phyloP scores from a whole-genome alignment of 1,284 basidiomycete species.

The Cryptococcus sp. region DNA sequence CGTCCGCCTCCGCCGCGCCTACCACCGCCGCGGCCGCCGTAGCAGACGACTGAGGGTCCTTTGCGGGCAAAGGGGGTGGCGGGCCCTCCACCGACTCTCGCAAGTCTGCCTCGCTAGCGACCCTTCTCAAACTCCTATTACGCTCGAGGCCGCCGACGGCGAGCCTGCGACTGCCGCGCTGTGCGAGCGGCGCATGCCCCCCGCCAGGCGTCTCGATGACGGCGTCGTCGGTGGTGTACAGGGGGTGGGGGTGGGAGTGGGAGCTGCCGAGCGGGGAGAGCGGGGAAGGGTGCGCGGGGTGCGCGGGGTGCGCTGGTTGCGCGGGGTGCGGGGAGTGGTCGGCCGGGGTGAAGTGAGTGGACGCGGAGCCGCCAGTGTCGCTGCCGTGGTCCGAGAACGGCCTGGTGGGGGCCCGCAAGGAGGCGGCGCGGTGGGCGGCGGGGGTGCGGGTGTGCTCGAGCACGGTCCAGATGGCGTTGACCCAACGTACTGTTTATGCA shows the following conservation, averaged over 20 bases:
- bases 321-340: background rate
- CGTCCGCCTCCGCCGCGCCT: too few species aligned
- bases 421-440: slow-evolving; percentile 12
- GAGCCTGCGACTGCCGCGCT: slow-evolving; percentile 41
- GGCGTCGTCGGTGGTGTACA: slow-evolving; percentile 41
- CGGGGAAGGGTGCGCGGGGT: background rate
- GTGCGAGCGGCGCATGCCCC: slow-evolving; percentile 32
- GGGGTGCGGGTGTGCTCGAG: slow-evolving; percentile 33
- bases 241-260: background rate
- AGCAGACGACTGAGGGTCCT: background rate
- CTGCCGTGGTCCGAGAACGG: slow-evolving; percentile 20
- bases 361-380: slow-evolving; percentile 35
- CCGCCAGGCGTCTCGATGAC: slow-evolving; percentile 43
- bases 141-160: slow-evolving; percentile 33
- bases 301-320: too few species aligned
- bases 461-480: slow-evolving; percentile 74
- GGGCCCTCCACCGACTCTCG: slow-evolving; percentile 13
- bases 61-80: slow-evolving; percentile 6
- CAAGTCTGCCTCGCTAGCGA: slow-evolving; percentile 46
- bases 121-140: slow-evolving; percentile 36
- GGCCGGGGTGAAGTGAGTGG: slow-evolving; percentile 29
- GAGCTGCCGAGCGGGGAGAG: slow-evolving; percentile 6
- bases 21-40: background rate
- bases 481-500: slow-evolving; percentile 65
- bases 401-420: slow-evolving; percentile 21